These are phyloP conservation scores for Marsdenia floribunda DNA, from an alignment of 257 asterid genomes.

Conservation along the genomic window DNA sequence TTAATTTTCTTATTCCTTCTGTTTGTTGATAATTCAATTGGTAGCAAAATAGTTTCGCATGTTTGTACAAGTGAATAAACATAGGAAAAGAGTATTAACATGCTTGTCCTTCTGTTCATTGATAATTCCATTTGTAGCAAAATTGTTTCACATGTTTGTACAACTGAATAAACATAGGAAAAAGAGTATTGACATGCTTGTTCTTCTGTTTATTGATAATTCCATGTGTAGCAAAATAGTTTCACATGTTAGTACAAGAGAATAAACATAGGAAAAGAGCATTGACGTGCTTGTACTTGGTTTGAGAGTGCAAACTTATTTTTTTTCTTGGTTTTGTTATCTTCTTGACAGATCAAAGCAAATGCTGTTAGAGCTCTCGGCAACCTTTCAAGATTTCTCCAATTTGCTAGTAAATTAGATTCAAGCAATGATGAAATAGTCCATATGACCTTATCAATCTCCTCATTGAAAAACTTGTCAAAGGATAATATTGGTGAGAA, in stretches of 20 bases:
- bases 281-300: neutral
- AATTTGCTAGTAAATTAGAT: conserved; percentile 36
- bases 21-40: neutral
- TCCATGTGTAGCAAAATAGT: neutral
- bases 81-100: neutral
- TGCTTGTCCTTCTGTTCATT: neutral
- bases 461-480: conserved; percentile 21
- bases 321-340: neutral
- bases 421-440: conserved; percentile 28
- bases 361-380: conserved; percentile 97
- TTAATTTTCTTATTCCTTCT: neutral
- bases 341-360: conserved; percentile 65
- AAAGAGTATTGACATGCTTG: neutral
- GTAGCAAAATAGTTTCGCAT: neutral
- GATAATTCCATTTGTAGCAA: neutral
- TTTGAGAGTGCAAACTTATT: neutral
- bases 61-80: neutral
- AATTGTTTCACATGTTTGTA: neutral
- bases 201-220: neutral
- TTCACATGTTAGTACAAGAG: neutral
- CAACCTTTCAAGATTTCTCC: conserved; percentile 69
- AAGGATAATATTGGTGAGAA: conserved; percentile 25
- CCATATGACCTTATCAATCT: conserved; percentile 10
- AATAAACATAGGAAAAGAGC: neutral
- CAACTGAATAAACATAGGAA: too few species aligned